phyloP scores from a whole-genome alignment of 352 stramenopile genomes.

The Phytophthora boehmeriae region DNA sequence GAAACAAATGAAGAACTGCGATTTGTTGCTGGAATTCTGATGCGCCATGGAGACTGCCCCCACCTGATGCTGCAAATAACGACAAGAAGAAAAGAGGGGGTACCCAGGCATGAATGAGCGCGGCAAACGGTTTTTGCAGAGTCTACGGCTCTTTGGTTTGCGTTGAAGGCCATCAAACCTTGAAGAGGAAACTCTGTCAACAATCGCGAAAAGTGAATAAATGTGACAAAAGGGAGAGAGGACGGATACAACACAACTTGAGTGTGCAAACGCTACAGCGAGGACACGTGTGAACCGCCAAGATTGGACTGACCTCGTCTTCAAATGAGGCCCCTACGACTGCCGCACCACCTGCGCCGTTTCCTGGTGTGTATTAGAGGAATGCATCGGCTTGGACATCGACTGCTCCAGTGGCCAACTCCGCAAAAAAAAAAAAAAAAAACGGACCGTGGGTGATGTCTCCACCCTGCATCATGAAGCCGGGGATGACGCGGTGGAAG shows the following conservation, averaged over 20 bases:
- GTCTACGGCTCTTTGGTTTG: no score
- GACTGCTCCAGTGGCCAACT: background rate
- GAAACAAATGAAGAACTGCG: constrained; percentile 99
- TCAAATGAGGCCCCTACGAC: constrained; percentile 95
- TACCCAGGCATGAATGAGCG: no score
- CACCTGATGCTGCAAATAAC: constrained; percentile 68
- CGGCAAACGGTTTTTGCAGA: no score
- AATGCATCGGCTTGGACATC: constrained; percentile 1
- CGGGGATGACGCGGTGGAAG: constrained; percentile 98
- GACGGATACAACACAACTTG: no score
- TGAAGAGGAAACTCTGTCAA: constrained; percentile 89
- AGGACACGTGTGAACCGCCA: no score
- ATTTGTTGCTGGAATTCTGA: constrained; percentile 95
- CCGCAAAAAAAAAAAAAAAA: background rate
- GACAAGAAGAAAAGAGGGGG: background rate
- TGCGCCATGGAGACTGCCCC: constrained; percentile 98
- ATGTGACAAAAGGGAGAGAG: background rate
- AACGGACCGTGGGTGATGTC: constrained; percentile 89
- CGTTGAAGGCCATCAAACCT: constrained; percentile 31
- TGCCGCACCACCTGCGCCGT: constrained; percentile 93
- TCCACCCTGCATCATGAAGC: constrained; percentile 98
- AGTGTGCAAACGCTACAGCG: no score
- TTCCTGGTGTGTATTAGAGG: constrained; percentile 46
- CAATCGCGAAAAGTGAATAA: background rate
- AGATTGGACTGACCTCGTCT: constrained; percentile 87